Conservation (phyloP, 2,329 filamentous ascomycete species). For the Colletotrichum sp. region DNA sequence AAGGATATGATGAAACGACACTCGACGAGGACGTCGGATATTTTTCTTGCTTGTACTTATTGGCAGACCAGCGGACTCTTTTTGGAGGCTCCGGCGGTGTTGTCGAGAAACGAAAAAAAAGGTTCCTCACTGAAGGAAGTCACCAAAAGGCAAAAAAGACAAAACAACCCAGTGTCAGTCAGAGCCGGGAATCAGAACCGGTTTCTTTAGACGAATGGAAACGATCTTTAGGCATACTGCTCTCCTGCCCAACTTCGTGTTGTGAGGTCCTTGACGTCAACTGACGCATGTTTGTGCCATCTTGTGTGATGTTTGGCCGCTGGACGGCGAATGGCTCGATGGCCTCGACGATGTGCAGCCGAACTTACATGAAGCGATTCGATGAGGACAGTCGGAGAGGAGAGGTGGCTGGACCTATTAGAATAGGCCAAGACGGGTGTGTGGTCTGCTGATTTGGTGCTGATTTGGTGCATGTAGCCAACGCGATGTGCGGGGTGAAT, state of each 20-base stretch:
- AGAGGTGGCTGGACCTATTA: background rate
- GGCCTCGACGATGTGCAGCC: background rate
- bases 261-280: background rate
- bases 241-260: background rate
- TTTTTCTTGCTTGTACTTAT: background rate
- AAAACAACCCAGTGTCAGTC: background rate
- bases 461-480: background rate
- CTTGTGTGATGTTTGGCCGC: background rate
- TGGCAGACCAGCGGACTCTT: background rate
- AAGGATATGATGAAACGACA: constrained; percentile 20
- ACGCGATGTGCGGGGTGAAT: background rate
- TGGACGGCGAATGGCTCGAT: background rate
- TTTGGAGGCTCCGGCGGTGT: background rate
- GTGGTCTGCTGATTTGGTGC: background rate
- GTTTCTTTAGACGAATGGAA: constrained; percentile 4
- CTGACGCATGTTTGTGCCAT: background rate
- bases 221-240: background rate
- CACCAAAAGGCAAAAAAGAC: background rate
- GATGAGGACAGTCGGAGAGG: background rate
- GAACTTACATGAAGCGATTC: background rate
- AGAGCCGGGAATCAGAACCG: background rate
- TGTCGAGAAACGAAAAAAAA: background rate
- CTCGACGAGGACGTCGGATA: constrained; percentile 9
- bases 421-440: background rate
- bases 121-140: background rate